Evolutionary conservation across 805 yeast genomes (phyloP), one percentile per base, ranked within the genome.

Genomic region (Metschnikowia dekortorum): DNA sequence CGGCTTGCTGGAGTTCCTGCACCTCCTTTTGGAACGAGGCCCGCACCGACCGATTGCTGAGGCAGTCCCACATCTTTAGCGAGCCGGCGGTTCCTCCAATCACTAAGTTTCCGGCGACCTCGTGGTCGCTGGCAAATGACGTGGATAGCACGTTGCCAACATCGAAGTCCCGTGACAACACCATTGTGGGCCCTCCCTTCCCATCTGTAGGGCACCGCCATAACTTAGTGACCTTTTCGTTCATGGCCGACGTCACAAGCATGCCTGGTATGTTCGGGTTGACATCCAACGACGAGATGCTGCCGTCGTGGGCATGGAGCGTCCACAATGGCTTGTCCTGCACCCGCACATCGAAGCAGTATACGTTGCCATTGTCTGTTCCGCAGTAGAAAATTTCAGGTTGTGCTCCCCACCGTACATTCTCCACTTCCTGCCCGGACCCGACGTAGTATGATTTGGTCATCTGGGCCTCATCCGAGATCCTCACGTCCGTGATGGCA

Each of bases 251-350:
- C 1, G 98, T 89, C 26, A 84, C 82, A 63, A 94, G 68, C 75
- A 88, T 70, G 16, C 92, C 94, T 28, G 84, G 83, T 32, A 89
- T 65, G 63, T 73, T 79, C 28, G 65, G 64, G 69, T 89, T 91
- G 35, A 84, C 78, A 57, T 85, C 85, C 58, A 94, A 77, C 2
- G 92, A 76, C 4, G 97, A 85, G 53, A 94, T 85, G 53, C 96
- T 97, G 2, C 96, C 81, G 70, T 94, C 98, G 66, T 94, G 99
- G 2, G 98, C 98, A 68, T 94, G 96, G 59, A 94, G 75, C 2
- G 96, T 89, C 99, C 99, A 94, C 32, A 92, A 61, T 16, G 97
- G 91, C 56, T 78, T 79, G 42, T 76, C 78, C 36, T 75, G 80
- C 46, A 71, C 72, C 66, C 96, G 82, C 41, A 89, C 85, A 67